Percentiles rank a stretch among this genome's conserved stretches.
Evolutionary conservation across 2,329 filamentous ascomycete species (phyloP).

Genomic region (Exophiala mesophila): DNA sequence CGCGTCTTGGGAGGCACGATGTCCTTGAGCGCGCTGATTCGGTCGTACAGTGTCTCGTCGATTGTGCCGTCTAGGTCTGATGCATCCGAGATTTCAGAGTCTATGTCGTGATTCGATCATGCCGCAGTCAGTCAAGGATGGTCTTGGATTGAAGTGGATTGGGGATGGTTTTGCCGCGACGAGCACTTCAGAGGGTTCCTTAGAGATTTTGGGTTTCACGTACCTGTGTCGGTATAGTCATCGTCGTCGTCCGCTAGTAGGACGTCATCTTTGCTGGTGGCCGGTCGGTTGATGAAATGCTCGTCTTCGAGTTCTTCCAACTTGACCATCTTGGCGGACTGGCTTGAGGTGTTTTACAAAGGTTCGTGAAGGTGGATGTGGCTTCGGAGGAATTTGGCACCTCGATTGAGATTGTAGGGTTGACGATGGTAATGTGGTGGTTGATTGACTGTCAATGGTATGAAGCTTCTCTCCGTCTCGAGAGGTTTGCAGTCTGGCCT

Average conservation of each 20-base stretch:
- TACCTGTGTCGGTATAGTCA: slow-evolving; percentile 90
- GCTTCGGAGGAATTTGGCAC: too few species aligned
- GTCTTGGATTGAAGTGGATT: too few species aligned
- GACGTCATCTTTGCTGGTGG: slow-evolving; percentile 56
- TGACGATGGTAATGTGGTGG: too few species aligned
- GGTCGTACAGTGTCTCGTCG: slow-evolving; percentile 59
- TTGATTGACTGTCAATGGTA: too few species aligned
- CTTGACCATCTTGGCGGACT: slow-evolving; percentile 69
- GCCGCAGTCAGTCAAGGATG: too few species aligned
- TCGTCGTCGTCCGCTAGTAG: slow-evolving; percentile 56
- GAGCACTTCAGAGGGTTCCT: background rate
- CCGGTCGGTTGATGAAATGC: slow-evolving; percentile 74
- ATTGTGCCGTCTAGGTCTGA: slow-evolving; percentile 60
- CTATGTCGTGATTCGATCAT: too few species aligned
- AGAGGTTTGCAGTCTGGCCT: background rate
- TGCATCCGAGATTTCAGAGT: slow-evolving; percentile 80
- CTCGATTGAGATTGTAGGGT: too few species aligned
- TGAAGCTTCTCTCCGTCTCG: too few species aligned
- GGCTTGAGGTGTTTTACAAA: too few species aligned
- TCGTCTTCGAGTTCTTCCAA: slow-evolving; percentile 96
- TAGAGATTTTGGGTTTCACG: slow-evolving; percentile 28
- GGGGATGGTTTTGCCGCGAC: too few species aligned
- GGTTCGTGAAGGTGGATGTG: too few species aligned
- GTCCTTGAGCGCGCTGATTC: slow-evolving; percentile 67
- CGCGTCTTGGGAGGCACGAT: slow-evolving; percentile 70